A percentile compares a stretch with the other conserved stretches of the same genome.
phyloP scores from a whole-genome alignment of 2,329 filamentous ascomycete genomes.

The Colletotrichum melonis region DNA sequence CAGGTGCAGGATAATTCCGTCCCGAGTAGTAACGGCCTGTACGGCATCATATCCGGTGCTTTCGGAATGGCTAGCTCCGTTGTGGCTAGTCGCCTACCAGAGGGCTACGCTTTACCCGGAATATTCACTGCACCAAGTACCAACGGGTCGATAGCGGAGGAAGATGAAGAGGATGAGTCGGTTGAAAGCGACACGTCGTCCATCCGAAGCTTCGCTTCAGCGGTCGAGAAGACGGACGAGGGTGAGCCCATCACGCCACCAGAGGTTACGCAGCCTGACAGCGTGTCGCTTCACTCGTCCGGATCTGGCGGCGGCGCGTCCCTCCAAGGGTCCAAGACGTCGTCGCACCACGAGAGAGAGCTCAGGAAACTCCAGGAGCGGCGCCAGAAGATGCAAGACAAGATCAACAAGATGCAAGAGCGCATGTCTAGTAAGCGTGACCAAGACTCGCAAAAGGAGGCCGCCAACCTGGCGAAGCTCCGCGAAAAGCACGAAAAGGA shows the following conservation, averaged over 20 bases:
- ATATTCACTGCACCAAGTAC: conserved; percentile 42
- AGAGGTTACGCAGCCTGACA: conserved; percentile 32
- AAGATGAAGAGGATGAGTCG: conserved; percentile 43
- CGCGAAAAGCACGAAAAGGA: conserved; percentile 73
- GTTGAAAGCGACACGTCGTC: conserved; percentile 57
- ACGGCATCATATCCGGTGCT: conserved; percentile 66
- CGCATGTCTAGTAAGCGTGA: conserved; percentile 56
- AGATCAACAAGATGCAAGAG: conserved; percentile 66
- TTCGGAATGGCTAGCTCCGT: conserved; percentile 62
- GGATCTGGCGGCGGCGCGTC: conserved; percentile 43
- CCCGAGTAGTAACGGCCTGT: conserved; percentile 60
- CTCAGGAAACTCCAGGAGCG: conserved; percentile 72
- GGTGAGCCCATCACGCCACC: conserved; percentile 37
- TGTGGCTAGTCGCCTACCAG: conserved; percentile 53
- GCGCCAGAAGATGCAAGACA: conserved; percentile 71
- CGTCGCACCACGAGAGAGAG: conserved; percentile 68
- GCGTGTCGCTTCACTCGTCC: conserved; percentile 47
- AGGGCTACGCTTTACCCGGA: conserved; percentile 39
- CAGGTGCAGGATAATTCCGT: conserved; percentile 43
- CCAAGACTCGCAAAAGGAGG: conserved; percentile 63
- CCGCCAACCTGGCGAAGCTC: conserved; percentile 63
- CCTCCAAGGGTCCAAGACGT: conserved; percentile 41
- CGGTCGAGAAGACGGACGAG: conserved; percentile 51
- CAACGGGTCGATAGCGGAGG: conserved; percentile 43
- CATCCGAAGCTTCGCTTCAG: conserved; percentile 61